Conservation (phyloP, 2,329 filamentous ascomycete species). For the Aspergillus awamori region DNA sequence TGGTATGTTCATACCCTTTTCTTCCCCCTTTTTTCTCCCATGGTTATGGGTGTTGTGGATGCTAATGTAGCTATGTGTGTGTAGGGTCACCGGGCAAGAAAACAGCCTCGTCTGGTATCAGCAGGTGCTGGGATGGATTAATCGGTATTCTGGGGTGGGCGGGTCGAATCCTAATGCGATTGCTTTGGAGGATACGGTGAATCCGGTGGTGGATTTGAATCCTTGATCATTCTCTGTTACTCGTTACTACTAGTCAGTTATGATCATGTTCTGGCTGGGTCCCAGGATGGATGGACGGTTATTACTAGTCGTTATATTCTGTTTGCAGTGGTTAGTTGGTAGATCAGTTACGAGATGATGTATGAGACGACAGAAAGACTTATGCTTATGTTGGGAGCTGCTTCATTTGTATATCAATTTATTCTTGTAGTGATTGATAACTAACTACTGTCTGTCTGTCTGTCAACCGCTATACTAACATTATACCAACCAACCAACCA, state of each 20-base stretch:
- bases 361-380: background rate
- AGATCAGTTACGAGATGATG: background rate
- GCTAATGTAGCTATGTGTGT: background rate
- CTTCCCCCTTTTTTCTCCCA: background rate
- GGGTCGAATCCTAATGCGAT: conserved; percentile 33
- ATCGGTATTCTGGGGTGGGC: conserved; percentile 50
- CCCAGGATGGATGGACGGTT: too few relatives aligned
- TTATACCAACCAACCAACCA: background rate
- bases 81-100: conserved; percentile 78
- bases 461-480: background rate
- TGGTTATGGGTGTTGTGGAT: too few relatives aligned
- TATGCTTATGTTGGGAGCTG: background rate
- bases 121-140: conserved; percentile 76
- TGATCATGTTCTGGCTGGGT: background rate
- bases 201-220: conserved; percentile 38
- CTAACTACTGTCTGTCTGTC: background rate
- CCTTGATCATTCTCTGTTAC: conserved; percentile 14
- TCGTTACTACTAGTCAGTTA: background rate
- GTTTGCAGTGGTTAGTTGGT: too few relatives aligned
- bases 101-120: conserved; percentile 89
- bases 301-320: too few relatives aligned
- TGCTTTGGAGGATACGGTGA: conserved; percentile 36
- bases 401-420: background rate
- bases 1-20: conserved; percentile 38
- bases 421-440: background rate